A percentile compares a stretch with the other conserved stretches of the same genome.
Conservation (phyloP, 495 filamentous ascomycete species). For the Talaromyces nanjingensis region DNA sequence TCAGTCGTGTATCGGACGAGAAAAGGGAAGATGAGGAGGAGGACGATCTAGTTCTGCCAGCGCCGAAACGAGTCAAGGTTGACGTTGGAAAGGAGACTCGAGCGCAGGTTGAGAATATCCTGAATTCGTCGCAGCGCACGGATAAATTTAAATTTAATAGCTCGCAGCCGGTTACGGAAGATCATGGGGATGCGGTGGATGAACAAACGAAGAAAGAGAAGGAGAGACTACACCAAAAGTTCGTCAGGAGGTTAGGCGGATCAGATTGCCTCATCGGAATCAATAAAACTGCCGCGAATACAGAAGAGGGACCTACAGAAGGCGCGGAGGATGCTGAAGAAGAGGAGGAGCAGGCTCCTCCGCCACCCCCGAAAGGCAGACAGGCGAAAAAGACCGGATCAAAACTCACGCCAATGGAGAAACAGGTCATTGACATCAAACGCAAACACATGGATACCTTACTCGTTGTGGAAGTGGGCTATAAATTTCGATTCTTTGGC, state of each 20-base stretch:
- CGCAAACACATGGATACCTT: slow-evolving; percentile 82
- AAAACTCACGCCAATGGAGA: slow-evolving; percentile 93
- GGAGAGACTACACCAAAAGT: slow-evolving; percentile 73
- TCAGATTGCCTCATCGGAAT: slow-evolving; percentile 72
- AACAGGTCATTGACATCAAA: slow-evolving; percentile 91
- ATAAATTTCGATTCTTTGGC: slow-evolving; percentile 98
- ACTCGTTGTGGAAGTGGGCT: slow-evolving; percentile 88
- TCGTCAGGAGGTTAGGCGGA: slow-evolving; percentile 81
- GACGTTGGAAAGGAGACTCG: slow-evolving; percentile 11
- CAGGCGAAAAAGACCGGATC: slow-evolving; percentile 54
- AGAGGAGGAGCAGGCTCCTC: slow-evolving; percentile 44
- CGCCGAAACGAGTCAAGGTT: slow-evolving; percentile 30
- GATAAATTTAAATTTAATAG: slow-evolving; percentile 36
- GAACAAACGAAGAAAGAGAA: slow-evolving; percentile 41
- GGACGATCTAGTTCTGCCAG: slow-evolving; percentile 34
- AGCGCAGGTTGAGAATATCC: background rate
- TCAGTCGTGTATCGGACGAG: slow-evolving; percentile 11
- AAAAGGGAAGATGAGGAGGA: slow-evolving; percentile 23
- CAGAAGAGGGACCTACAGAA: slow-evolving; percentile 44
- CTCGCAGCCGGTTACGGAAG: slow-evolving; percentile 20
- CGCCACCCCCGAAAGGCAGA: slow-evolving; percentile 45
- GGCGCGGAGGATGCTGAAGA: slow-evolving; percentile 47
- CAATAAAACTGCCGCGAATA: slow-evolving; percentile 48
- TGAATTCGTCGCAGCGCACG: slow-evolving; percentile 20
- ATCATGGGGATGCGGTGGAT: slow-evolving; percentile 41